Evolutionary conservation across 1,284 basidiomycete species (phyloP).

Genomic region (Phellopilus nigrolimitatus): DNA sequence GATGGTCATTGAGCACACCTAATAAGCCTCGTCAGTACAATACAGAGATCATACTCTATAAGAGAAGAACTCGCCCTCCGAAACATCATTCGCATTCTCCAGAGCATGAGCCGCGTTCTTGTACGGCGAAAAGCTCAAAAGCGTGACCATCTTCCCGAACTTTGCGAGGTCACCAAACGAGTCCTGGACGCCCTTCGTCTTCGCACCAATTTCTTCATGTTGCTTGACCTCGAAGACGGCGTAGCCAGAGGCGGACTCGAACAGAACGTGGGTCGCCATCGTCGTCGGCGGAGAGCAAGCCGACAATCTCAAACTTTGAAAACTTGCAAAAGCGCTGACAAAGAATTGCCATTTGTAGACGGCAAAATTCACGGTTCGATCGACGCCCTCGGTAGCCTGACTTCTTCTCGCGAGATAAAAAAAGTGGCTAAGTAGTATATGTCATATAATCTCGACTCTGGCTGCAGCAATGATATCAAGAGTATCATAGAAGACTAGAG

Average conservation of each 20-base stretch:
- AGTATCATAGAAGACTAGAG: too few relatives aligned
- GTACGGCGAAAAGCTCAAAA: conserved; percentile 93
- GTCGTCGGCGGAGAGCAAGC: conserved; percentile 17
- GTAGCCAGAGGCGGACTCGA: conserved; percentile 95
- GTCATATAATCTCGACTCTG: too few relatives aligned
- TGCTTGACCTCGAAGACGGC: conserved; percentile 90
- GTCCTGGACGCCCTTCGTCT: conserved; percentile 80
- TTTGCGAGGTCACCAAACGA: conserved; percentile 84
- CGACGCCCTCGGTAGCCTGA: neutral
- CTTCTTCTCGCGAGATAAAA: neutral
- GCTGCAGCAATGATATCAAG: too few relatives aligned
- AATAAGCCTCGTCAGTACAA: conserved; percentile 12
- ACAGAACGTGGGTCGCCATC: conserved; percentile 86
- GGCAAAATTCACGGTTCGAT: neutral
- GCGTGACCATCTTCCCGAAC: conserved; percentile 91
- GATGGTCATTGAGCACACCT: conserved; percentile 86
- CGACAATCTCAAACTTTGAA: neutral
- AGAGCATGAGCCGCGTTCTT: conserved; percentile 93
- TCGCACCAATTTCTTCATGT: conserved; percentile 85
- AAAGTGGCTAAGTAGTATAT: conserved; percentile 4
- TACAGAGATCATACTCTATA: neutral
- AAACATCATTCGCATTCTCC: conserved; percentile 95
- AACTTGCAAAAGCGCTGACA: neutral
- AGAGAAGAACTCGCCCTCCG: conserved; percentile 69
- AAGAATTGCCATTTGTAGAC: neutral